Evolutionary conservation across 2,329 filamentous ascomycete species (phyloP), one percentile per base, ranked within the genome.

Genomic region (Shiraia sp.): DNA sequence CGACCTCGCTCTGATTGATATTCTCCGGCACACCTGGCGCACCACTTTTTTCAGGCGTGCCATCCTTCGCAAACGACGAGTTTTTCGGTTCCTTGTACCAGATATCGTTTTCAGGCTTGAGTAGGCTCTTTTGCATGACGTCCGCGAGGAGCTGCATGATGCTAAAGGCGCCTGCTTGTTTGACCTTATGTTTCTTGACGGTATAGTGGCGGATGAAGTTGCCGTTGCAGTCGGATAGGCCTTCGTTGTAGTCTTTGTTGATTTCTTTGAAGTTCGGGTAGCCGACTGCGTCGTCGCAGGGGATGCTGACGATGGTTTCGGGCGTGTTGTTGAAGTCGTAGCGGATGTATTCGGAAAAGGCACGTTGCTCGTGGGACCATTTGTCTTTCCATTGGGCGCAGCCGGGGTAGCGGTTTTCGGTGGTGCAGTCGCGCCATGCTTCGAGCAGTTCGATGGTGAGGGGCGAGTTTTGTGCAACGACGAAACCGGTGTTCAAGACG

Each of bases 401-500:
- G 10, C 53, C 58, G 9, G 45, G 27, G 33, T 62, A 65, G 14
- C 57, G 50, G 22, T 23, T 35, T 30, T 62, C 60, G 3, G 50
- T 51, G 12, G 64, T 59, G 35, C 65, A 69, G 9, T 53, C 51
- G 22, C 49, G 45, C 66, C 66, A 69, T 27, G 57, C 56, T 9
- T 61, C 48, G 13, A 68, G 42, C 36, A 69, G 47, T 16, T 59
- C 58, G 19, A 52, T 36, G 1, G 63, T 61, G 14, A 41, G 39
- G 6, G 42, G 32, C 10, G 56, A 36, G 40, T 57, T 57, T 37
- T 73, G 72, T 2, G 66, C 66, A 24, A 72, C 53, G 14, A 74
- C 50, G 32, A 73, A 67, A 7, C 71, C 71, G 1, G 63, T 70
- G 34, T 74, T 75, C 19, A 71, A 56, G 6, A 70, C 58, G 7